A percentile compares a stretch with the other conserved stretches of the same genome.
phyloP scores from a whole-genome alignment of 345 rosid genomes.

The Citrus sp. region DNA sequence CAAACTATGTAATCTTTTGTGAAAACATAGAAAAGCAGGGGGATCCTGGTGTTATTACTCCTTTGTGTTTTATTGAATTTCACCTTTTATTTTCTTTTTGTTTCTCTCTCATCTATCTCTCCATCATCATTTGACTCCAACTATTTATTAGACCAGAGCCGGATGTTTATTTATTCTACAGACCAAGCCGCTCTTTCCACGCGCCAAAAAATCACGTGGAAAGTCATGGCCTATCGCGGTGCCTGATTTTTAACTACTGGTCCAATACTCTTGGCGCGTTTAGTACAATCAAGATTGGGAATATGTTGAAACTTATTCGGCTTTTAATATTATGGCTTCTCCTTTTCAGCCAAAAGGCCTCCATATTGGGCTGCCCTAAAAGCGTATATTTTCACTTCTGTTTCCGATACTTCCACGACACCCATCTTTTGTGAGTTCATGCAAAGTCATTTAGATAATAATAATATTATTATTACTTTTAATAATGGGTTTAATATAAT shows the following conservation, averaged over 20 bases:
- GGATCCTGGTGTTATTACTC: background rate
- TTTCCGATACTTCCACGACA: constrained; percentile 13
- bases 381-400: background rate
- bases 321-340: background rate
- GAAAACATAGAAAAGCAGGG: background rate
- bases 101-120: background rate
- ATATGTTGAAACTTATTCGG: no score
- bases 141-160: constrained; percentile 24
- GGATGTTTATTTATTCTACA: constrained; percentile 8
- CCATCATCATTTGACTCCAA: constrained; percentile 18
- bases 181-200: background rate
- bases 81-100: no score
- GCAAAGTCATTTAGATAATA: background rate
- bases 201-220: background rate
- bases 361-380: background rate
- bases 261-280: constrained; percentile 17
- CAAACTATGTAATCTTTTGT: background rate
- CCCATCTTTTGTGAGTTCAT: background rate
- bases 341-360: constrained; percentile 12
- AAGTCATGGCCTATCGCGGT: background rate
- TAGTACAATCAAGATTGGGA: rapidly evolving
- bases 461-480: background rate
- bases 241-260: background rate
- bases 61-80: background rate
- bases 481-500: background rate